Evolutionary conservation across 805 yeast species (phyloP).

Genomic region (Candida broadrunensis): DNA sequence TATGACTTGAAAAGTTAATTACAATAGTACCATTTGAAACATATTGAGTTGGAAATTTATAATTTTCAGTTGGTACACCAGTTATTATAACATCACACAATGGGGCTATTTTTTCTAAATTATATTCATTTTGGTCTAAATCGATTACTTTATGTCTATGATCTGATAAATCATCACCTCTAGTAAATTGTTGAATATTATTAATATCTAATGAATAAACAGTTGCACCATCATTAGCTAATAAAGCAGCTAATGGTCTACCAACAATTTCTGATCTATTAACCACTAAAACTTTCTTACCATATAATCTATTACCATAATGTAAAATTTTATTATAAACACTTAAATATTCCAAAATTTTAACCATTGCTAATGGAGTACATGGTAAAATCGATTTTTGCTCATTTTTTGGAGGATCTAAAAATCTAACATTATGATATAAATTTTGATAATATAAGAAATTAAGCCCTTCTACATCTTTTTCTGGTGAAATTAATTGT

Average conservation of each 20-base stretch:
- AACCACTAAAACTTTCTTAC: conserved; percentile 86
- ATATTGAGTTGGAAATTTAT: conserved; percentile 81
- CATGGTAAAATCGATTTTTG: conserved; percentile 89
- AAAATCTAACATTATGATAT: conserved; percentile 86
- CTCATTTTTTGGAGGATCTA: conserved; percentile 66
- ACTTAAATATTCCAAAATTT: conserved; percentile 85
- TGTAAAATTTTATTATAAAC: conserved; percentile 79
- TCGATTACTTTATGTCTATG: conserved; percentile 74
- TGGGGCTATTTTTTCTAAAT: conserved; percentile 64
- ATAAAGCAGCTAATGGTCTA: conserved; percentile 89
- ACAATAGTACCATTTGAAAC: conserved; percentile 87
- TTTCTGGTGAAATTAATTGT: conserved; percentile 85
- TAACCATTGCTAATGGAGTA: conserved; percentile 93
- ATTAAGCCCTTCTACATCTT: conserved; percentile 95
- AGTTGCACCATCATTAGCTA: conserved; percentile 96
- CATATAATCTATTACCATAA: conserved; percentile 89
- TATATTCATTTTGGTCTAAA: conserved; percentile 45
- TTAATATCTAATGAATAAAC: conserved; percentile 90
- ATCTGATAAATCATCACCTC: conserved; percentile 86
- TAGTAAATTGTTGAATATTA: conserved; percentile 84
- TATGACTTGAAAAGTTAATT: conserved; percentile 84
- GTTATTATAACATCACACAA: conserved; percentile 90
- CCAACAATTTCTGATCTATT: conserved; percentile 97
- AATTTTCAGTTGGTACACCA: conserved; percentile 83
- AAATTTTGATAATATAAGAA: conserved; percentile 89